Percentiles rank a stretch among this genome's conserved stretches.
Conservation (phyloP, 2,329 filamentous ascomycete genomes). For the Arthrobotrys entomopaga region DNA sequence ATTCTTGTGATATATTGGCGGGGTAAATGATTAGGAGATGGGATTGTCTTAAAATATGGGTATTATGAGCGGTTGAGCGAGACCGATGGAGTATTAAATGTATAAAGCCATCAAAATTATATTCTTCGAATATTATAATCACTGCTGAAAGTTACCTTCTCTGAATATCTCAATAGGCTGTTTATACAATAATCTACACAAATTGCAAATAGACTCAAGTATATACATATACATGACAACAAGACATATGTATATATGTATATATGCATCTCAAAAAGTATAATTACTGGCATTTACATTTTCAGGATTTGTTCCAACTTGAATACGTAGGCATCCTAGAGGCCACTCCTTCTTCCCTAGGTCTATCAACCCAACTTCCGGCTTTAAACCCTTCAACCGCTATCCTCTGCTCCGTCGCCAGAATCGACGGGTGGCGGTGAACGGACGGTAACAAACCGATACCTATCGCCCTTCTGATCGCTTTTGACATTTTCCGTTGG, state of each 20-base stretch:
- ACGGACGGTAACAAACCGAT: conserved; percentile 92
- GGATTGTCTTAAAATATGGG: no score
- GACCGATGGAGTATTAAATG: no score
- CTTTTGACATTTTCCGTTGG: conserved; percentile 92
- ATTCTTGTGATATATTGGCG: no score
- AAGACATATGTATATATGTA: not conserved
- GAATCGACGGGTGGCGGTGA: conserved; percentile 84
- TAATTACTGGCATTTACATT: not conserved
- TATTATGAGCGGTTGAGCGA: conserved; percentile 9
- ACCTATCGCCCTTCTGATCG: conserved; percentile 86
- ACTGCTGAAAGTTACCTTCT: not conserved
- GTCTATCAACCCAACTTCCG: not conserved
- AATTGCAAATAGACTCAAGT: no score
- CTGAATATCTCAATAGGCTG: not conserved
- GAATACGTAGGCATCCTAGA: no score
- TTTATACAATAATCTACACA: no score
- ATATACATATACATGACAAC: no score
- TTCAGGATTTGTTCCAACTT: no score
- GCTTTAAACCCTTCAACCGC: conserved; percentile 25
- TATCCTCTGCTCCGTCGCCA: conserved; percentile 61
- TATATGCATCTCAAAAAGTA: not conserved
- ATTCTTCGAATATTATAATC: not conserved
- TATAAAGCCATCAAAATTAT: not conserved
- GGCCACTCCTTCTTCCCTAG: conserved; percentile 4
- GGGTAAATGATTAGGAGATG: no score